These are phyloP conservation scores for Trichoderma cornu-damae DNA, from an alignment of 2,329 filamentous ascomycete species.

Conservation along the genomic window DNA sequence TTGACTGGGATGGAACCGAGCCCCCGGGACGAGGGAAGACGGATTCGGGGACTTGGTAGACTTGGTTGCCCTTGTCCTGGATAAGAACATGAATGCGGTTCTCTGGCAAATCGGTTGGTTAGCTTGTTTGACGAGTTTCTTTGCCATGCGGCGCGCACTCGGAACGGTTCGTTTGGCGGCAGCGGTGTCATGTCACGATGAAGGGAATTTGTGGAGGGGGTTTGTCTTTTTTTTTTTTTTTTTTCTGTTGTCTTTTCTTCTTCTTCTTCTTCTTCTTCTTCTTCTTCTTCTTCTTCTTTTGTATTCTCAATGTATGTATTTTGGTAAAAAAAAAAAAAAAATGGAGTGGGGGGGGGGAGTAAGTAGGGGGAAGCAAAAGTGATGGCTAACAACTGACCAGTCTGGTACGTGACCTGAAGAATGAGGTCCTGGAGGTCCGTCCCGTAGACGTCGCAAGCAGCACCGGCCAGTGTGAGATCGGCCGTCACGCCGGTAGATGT, in stretches of 20 bases:
- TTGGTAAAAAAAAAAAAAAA: too few relatives aligned
- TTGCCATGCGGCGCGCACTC: not conserved
- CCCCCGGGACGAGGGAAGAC: slow-evolving; percentile 53
- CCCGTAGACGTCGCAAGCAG: slow-evolving; percentile 72
- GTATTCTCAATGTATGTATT: too few relatives aligned
- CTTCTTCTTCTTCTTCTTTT: too few relatives aligned
- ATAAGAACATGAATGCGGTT: slow-evolving; percentile 70
- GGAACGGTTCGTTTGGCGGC: not conserved
- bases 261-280: too few relatives aligned
- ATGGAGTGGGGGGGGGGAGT: too few relatives aligned
- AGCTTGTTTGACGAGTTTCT: too few relatives aligned
- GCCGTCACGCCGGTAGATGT: slow-evolving; percentile 58
- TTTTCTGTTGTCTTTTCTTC: too few relatives aligned
- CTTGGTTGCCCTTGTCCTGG: slow-evolving; percentile 61
- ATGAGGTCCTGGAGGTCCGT: slow-evolving; percentile 63
- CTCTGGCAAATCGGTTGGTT: slow-evolving; percentile 39
- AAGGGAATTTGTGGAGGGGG: too few relatives aligned
- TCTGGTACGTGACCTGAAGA: slow-evolving; percentile 51
- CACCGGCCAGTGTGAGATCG: slow-evolving; percentile 62
- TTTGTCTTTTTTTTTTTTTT: too few relatives aligned
- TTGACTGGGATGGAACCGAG: slow-evolving; percentile 24
- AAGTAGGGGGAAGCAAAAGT: too few relatives aligned
- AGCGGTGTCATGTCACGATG: not conserved
- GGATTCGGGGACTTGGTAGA: slow-evolving; percentile 69
- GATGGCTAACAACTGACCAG: slow-evolving; percentile 24